Evolutionary conservation across 805 yeast species (phyloP).

Genomic region (Candida loeiensis): DNA sequence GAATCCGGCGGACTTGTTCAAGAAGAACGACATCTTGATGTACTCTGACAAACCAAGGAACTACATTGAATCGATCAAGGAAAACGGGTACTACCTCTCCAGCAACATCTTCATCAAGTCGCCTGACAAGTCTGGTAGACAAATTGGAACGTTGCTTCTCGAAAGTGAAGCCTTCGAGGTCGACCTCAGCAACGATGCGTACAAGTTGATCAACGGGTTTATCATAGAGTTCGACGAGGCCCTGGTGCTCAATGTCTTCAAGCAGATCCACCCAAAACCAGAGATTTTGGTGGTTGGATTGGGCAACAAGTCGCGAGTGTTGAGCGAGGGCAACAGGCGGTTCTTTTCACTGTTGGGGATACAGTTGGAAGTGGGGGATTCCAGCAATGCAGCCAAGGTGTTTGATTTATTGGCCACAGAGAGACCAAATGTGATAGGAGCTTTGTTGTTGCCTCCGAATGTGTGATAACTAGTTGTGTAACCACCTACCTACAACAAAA

Average conservation of each 20-base stretch:
- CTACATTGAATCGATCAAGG: constrained; percentile 42
- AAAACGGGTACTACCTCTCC: constrained; percentile 58
- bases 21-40: constrained; percentile 42
- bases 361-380: constrained; percentile 66
- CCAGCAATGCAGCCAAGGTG: constrained; percentile 58
- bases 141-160: constrained; percentile 47
- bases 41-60: constrained; percentile 41
- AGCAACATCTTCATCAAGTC: constrained; percentile 48
- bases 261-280: constrained; percentile 68
- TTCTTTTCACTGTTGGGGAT: constrained; percentile 58
- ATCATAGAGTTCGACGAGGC: constrained; percentile 48
- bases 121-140: constrained; percentile 33
- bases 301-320: constrained; percentile 60
- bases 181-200: constrained; percentile 45
- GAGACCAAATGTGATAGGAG: constrained; percentile 71
- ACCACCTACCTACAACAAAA: too few relatives aligned
- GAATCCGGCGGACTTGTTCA: constrained; percentile 42
- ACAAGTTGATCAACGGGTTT: constrained; percentile 45
- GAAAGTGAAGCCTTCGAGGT: constrained; percentile 62
- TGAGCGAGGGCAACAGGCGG: constrained; percentile 52
- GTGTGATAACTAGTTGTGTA: constrained; percentile 26
- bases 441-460: constrained; percentile 67
- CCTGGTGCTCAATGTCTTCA: constrained; percentile 46
- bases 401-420: constrained; percentile 79
- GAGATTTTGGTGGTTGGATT: constrained; percentile 71